phyloP scores from a whole-genome alignment of 306 rosid genomes.

The Castanospermum australe region DNA sequence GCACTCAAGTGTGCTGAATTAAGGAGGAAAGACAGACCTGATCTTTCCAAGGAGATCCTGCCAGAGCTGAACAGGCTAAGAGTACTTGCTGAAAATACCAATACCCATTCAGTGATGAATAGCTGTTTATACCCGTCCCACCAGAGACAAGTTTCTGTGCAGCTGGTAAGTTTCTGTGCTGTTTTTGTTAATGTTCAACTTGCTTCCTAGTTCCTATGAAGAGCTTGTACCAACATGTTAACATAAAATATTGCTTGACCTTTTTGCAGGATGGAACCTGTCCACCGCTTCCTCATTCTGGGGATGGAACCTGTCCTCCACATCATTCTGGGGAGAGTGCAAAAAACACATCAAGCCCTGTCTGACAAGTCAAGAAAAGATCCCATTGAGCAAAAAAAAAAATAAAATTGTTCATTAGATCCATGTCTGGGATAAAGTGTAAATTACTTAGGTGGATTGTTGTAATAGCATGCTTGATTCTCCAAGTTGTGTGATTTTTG shows the following conservation, averaged over 20 bases:
- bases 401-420: slow-evolving; percentile 16
- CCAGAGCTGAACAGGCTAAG: slow-evolving; percentile 75
- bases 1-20: slow-evolving; percentile 79
- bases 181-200: background rate
- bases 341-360: slow-evolving; percentile 25
- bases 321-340: slow-evolving; percentile 25
- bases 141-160: slow-evolving; percentile 56
- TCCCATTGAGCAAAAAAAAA: background rate
- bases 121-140: slow-evolving; percentile 10
- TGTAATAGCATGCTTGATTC: slow-evolving; percentile 30
- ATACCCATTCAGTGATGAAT: background rate
- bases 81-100: slow-evolving; percentile 49
- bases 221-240: background rate
- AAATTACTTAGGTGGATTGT: slow-evolving; percentile 33
- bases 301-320: slow-evolving; percentile 3
- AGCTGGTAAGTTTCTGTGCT: slow-evolving; percentile 47
- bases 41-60: slow-evolving; percentile 61
- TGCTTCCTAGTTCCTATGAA: background rate
- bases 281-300: slow-evolving; percentile 20
- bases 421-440: slow-evolving; percentile 11
- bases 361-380: slow-evolving; percentile 18
- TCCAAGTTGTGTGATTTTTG: background rate
- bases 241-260: background rate
- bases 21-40: slow-evolving; percentile 83
- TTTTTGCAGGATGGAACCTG: slow-evolving; percentile 37